These are phyloP conservation scores for Daldinia decipiens DNA, from an alignment of 495 filamentous ascomycete species.

Conservation along the genomic window DNA sequence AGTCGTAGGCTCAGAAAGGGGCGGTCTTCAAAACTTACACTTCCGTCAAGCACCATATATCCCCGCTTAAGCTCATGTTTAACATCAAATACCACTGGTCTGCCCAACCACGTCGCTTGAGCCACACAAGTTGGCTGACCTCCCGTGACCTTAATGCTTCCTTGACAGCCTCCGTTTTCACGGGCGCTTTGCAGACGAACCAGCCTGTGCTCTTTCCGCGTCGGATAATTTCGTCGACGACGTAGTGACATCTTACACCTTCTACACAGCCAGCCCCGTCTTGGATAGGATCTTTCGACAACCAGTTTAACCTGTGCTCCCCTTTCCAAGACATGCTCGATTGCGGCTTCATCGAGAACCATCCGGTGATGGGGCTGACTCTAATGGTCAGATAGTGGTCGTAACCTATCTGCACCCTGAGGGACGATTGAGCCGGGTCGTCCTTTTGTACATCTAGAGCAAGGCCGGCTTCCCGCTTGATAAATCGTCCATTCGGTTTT, in stretches of 20 bases:
- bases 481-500: constrained; percentile 65
- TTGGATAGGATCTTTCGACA: constrained; percentile 61
- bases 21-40: constrained; percentile 54
- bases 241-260: constrained; percentile 64
- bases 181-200: constrained; percentile 63
- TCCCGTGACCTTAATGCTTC: constrained; percentile 67
- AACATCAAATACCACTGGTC: constrained; percentile 74
- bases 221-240: constrained; percentile 70
- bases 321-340: constrained; percentile 51
- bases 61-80: constrained; percentile 75
- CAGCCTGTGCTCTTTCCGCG: constrained; percentile 71
- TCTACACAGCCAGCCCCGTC: constrained; percentile 65
- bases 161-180: constrained; percentile 67
- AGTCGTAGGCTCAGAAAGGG: constrained; percentile 12
- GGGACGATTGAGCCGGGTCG: constrained; percentile 70
- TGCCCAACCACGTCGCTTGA: constrained; percentile 70
- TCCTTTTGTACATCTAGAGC: constrained; percentile 62
- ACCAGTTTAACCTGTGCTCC: constrained; percentile 64
- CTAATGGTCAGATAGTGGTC: constrained; percentile 66
- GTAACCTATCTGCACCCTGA: constrained; percentile 74
- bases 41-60: constrained; percentile 80
- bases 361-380: constrained; percentile 74
- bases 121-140: constrained; percentile 68
- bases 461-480: constrained; percentile 63
- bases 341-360: constrained; percentile 62